Evolutionary conservation across 192 early-diverging fungal species (phyloP).

Genomic region (Entomortierella lignicola): DNA sequence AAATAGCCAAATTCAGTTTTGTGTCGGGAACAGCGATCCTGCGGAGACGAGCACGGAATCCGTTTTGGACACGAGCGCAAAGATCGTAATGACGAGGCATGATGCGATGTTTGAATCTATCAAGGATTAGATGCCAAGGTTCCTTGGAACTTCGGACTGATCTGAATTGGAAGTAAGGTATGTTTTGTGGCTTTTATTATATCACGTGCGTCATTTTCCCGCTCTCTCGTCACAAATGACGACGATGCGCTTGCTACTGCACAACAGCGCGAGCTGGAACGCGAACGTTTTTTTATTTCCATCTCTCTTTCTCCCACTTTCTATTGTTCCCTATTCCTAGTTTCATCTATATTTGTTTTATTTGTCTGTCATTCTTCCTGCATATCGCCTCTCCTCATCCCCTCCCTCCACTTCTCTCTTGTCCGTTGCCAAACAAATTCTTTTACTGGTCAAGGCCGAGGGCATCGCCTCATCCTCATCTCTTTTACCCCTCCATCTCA

Average conservation of each 20-base stretch:
- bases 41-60: constrained; percentile 83
- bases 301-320: background rate
- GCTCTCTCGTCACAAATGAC: constrained; percentile 1
- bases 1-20: constrained; percentile 87
- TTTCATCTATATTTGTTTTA: too few species aligned
- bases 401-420: background rate
- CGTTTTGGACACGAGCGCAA: constrained; percentile 91
- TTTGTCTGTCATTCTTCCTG: too few species aligned
- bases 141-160: background rate
- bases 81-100: constrained; percentile 89
- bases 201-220: background rate
- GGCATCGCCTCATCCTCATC: constrained; percentile 4
- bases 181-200: background rate
- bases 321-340: background rate
- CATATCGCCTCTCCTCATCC: background rate
- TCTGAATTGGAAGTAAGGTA: background rate
- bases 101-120: background rate
- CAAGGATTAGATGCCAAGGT: background rate
- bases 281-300: background rate
- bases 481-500: background rate
- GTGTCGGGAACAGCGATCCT: constrained; percentile 90
- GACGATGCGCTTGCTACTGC: background rate
- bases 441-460: constrained; percentile 8
- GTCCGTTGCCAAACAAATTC: background rate
- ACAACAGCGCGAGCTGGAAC: background rate